Conservation (phyloP, 2,329 filamentous ascomycete species). For the Trichoderma guizhouense region DNA sequence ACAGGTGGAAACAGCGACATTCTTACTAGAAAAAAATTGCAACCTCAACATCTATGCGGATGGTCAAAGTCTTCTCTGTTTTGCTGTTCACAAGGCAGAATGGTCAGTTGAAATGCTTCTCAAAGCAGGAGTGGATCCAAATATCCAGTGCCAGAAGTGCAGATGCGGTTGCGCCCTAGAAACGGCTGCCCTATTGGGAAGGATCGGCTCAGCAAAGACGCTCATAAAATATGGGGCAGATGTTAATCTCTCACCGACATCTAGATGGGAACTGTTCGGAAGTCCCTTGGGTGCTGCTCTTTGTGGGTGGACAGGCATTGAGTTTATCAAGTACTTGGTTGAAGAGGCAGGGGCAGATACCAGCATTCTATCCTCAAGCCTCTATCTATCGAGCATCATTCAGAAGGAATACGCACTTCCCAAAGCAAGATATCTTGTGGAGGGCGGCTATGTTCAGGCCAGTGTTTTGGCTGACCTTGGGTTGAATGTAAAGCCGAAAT, state of each 20-base stretch:
- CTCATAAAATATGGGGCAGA: background rate
- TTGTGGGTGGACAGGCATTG: background rate
- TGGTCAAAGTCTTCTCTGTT: background rate
- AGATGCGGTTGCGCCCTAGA: background rate
- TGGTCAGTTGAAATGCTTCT: background rate
- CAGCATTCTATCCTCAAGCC: background rate
- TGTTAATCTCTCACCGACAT: background rate
- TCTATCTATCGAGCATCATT: too few relatives aligned
- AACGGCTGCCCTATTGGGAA: background rate
- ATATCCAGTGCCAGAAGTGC: background rate
- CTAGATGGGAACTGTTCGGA: accelerated
- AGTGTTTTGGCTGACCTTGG: background rate
- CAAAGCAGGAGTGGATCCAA: background rate
- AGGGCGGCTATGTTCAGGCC: background rate
- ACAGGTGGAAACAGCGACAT: background rate
- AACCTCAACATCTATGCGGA: background rate
- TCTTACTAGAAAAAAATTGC: background rate
- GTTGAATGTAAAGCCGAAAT: too few relatives aligned
- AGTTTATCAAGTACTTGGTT: background rate
- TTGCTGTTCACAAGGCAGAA: too few relatives aligned
- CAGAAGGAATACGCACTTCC: too few relatives aligned
- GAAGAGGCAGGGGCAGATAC: background rate
- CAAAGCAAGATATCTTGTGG: background rate
- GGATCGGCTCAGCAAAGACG: background rate
- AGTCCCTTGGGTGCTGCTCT: background rate